Percentiles rank a stretch among this genome's conserved stretches.
Conservation (phyloP, 2,329 filamentous ascomycete species). For the Arthrobotrys megalospora region DNA sequence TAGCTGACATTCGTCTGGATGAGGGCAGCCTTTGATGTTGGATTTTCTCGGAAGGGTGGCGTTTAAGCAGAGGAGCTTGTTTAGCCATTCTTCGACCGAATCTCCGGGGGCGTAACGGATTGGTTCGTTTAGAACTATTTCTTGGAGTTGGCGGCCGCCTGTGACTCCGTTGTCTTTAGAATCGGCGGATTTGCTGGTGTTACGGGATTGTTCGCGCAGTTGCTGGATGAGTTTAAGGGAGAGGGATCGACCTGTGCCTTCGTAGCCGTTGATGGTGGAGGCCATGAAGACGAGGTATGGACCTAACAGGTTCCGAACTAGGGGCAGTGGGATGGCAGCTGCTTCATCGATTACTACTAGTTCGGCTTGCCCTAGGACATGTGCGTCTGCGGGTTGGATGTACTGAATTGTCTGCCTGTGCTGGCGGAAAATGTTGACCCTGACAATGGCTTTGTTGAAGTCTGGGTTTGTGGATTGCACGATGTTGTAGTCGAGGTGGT, state of each 20-base stretch:
- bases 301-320: slow-evolving; percentile 94
- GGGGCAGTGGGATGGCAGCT: slow-evolving; percentile 91
- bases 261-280: slow-evolving; percentile 98
- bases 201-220: slow-evolving; percentile 89
- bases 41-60: slow-evolving; percentile 86
- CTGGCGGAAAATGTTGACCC: slow-evolving; percentile 93
- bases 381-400: slow-evolving; percentile 94
- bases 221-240: slow-evolving; percentile 98
- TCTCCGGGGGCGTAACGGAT: slow-evolving; percentile 95
- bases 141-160: slow-evolving; percentile 84
- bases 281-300: slow-evolving; percentile 99
- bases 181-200: slow-evolving; percentile 76
- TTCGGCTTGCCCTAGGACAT: slow-evolving; percentile 94
- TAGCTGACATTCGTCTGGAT: slow-evolving; percentile 91
- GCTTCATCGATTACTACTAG: slow-evolving; percentile 97
- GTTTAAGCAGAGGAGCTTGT: slow-evolving; percentile 92
- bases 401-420: slow-evolving; percentile 99
- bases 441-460: slow-evolving; percentile 98
- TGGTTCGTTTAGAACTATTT: slow-evolving; percentile 92
- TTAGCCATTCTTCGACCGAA: slow-evolving; percentile 94
- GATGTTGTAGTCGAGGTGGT: slow-evolving; percentile 97
- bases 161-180: slow-evolving; percentile 70
- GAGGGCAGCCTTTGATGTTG: slow-evolving; percentile 83
- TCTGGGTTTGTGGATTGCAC: slow-evolving; percentile 98
- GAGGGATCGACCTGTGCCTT: slow-evolving; percentile 93